Percentiles rank a stretch among this genome's conserved stretches.
phyloP scores from a whole-genome alignment of 495 filamentous ascomycete species.

The Barbatosphaeria neglecta region DNA sequence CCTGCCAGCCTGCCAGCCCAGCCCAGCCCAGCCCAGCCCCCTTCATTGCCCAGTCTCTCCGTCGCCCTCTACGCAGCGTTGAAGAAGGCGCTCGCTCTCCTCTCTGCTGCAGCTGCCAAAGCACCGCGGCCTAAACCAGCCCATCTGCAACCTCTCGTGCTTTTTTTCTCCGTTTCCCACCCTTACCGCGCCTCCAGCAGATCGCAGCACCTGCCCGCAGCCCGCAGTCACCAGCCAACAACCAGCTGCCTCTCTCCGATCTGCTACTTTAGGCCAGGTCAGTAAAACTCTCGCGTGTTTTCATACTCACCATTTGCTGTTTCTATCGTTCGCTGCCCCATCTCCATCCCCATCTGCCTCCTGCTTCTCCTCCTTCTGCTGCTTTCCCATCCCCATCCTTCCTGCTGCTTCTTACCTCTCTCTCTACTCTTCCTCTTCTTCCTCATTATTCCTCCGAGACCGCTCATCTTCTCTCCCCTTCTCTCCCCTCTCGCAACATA shows the following conservation, averaged over 20 bases:
- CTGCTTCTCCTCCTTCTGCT: too few relatives aligned
- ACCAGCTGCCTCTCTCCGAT: background rate
- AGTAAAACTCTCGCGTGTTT: constrained; percentile 2
- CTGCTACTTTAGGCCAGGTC: constrained; percentile 1
- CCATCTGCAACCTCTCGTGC: constrained; percentile 5
- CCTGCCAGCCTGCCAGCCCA: background rate
- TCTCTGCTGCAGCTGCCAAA: background rate
- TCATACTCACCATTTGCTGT: constrained; percentile 1
- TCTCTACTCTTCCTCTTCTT: constrained; percentile 5
- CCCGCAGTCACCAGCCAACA: background rate
- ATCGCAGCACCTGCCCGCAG: too few relatives aligned
- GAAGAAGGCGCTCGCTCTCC: background rate
- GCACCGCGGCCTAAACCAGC: background rate
- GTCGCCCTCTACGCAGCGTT: background rate
- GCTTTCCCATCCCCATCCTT: too few relatives aligned
- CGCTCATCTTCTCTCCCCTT: constrained; percentile 1
- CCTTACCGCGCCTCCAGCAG: background rate
- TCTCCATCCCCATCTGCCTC: too few relatives aligned
- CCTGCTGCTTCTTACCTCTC: constrained; percentile 12
- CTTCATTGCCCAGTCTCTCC: too few relatives aligned
- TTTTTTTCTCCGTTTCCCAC: constrained; percentile 6
- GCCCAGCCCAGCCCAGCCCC: too few relatives aligned
- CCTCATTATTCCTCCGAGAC: constrained; percentile 5
- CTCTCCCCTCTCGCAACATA: constrained; percentile 3
- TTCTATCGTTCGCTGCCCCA: too few relatives aligned